Evolutionary conservation across 768 basidiomycete genomes (phyloP), one percentile per base, ranked within the genome.

Genomic region (Boletus barrowsii): DNA sequence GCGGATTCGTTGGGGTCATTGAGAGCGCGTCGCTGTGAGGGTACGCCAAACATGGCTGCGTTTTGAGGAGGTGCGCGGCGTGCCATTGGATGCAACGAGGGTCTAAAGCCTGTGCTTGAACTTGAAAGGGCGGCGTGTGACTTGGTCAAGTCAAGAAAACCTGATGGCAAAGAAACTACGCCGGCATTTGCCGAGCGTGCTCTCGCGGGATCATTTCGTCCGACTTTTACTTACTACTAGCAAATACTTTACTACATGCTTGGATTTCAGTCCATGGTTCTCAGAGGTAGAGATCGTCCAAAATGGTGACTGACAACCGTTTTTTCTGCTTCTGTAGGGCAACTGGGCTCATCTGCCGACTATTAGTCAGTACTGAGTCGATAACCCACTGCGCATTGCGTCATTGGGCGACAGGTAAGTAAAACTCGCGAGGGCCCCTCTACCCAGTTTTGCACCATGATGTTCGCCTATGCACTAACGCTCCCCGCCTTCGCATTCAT

Each of bases 1-100:
- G 76, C 69, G 53, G 84, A 80, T 64, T 89, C 86, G 65, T 87
- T 77, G 8, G 83, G 78, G 67, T 87, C 84, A 33, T 70, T 67
- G 42, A 80, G 65, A 40, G 71, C 61, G 45, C 73, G 68, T 14
- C 74, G 69, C 48, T 78, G 78, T 4, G 81, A 76, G 32, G 69
- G 58, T 52, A 47, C 61, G 10, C 75, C 74, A 60, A 87, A 79
- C 65, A 84, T 75, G 58, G 76, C 75, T 53, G 83, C 71, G 55
- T 76, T 69, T 33, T 81, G 79, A 50, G 87, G 83, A 49, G 81
- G 76, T 61, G 74, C 66, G 60, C 89, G 88, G 56, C 88, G 87
- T 59, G 88, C 79, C 89, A 91, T 90, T 59, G 59, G 45, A 55
- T 37, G 50, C 14, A n/a, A 44, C 39, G 32, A 32, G 2, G 30